Evolutionary conservation across 2,329 filamentous ascomycete species (phyloP).

Genomic region (Beauveria medogensis): DNA sequence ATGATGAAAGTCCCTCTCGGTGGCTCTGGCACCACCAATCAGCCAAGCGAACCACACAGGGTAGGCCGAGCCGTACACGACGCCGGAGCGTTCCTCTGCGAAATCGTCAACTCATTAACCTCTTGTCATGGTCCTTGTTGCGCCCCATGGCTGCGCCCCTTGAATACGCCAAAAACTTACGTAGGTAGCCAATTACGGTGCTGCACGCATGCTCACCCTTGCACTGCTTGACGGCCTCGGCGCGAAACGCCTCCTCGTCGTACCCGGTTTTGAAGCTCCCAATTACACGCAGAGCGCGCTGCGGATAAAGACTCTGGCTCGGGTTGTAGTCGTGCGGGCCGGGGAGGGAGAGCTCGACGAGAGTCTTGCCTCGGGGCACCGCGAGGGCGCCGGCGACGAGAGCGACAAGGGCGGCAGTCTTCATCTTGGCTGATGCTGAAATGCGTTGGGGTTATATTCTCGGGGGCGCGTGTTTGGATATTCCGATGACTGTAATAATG

Average conservation of each 20-base stretch:
- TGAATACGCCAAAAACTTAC: not conserved
- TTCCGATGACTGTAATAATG: no score
- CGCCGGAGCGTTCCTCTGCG: not conserved
- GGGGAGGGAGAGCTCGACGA: constrained; percentile 4
- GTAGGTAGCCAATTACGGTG: constrained; percentile 6
- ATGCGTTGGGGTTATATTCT: not conserved
- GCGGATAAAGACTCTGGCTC: constrained; percentile 1
- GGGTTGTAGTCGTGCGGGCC: constrained; percentile 3
- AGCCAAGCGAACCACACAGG: constrained; percentile 4
- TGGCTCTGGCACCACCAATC: constrained; percentile 1
- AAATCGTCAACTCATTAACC: no score
- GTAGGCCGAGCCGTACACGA: not conserved
- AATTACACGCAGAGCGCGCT: not conserved
- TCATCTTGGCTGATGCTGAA: not conserved
- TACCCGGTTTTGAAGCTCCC: not conserved
- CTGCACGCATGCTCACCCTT: constrained; percentile 3
- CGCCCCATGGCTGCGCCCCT: no score
- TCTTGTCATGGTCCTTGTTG: not conserved
- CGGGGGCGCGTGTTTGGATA: not conserved
- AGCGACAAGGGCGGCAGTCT: not conserved
- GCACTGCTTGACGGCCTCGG: constrained; percentile 5
- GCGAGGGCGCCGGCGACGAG: not conserved
- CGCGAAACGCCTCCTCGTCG: constrained; percentile 3
- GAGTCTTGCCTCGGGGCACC: not conserved
- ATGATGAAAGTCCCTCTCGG: not conserved